Base-by-base conservation (phyloP, 768 basidiomycete genomes). In the Pleurotus djamor region DNA sequence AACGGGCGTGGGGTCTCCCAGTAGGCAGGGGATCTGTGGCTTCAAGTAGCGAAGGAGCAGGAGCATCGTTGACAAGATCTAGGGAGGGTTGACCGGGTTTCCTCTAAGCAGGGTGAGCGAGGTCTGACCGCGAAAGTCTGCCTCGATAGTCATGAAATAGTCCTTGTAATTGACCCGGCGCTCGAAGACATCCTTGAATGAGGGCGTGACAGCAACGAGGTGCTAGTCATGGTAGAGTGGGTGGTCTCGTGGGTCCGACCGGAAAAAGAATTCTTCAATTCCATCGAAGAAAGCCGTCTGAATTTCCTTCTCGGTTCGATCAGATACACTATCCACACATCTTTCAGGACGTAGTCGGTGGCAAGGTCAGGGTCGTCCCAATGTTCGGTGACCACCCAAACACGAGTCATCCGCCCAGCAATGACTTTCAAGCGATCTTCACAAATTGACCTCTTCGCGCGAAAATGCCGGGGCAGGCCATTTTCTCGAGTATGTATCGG, bases 241-340 rank as follows among this genome's bases (percentile, higher is more conserved):
- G 28, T 50, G 14, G 8, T 16, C 21, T 14, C 14, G 14, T 14
- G 5, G 17, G n/a, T n/a, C n/a, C n/a, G n/a, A n/a, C n/a, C n/a
- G n/a, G 5, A 5, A 28, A 28, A 28, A 12, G 33, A 50, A 32
- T 21, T 21, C 12, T n/a, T 50, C 49, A 17, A 64, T 44, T 6
- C 51, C 52, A 1, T 58, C 10, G 17, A 62, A 61, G 21, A 68
- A 57, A 14, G n/a, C 32, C 0, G 58, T 12, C 44, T 67, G 66
- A 38, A 63, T 61, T 45, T 66, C 36, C 28, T 17, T 28, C 37
- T 67, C 65, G 0, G 63, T 62, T 0, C 28, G 13, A 7, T 62
- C 52, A 3, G 13, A 41, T 1, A 7, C 33, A 32, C 61, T 1
- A 69, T 41, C 66, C 65, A 69, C 3, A 63, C 61, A 38, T 69